Evolutionary conservation across 164 flowering plant species (phyloP).

Genomic region (Amborella trichopoda): DNA sequence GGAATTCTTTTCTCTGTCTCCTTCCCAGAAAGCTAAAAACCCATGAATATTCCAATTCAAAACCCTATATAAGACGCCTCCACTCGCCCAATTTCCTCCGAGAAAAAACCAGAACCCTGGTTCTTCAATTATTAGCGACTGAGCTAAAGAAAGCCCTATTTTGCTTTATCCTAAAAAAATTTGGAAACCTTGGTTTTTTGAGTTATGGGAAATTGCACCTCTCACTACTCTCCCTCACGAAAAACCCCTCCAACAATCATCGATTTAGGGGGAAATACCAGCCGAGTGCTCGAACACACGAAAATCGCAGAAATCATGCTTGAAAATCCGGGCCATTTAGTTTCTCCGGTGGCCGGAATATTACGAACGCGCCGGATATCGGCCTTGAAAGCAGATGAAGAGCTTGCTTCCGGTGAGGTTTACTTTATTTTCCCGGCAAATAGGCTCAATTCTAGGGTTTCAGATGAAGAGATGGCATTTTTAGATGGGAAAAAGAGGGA

Average conservation of each 20-base stretch:
- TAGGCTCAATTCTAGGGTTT: background rate
- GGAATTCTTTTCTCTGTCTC: no score
- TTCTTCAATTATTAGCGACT: no score
- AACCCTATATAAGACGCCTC: no score
- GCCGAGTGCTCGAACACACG: background rate
- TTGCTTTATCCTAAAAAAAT: no score
- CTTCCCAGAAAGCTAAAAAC: no score
- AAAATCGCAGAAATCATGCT: background rate
- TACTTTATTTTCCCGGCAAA: background rate
- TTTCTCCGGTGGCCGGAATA: background rate
- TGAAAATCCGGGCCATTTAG: background rate
- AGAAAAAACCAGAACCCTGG: no score
- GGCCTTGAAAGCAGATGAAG: background rate
- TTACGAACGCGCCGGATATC: background rate
- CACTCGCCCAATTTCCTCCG: no score
- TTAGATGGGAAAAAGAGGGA: no score
- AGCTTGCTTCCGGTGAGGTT: background rate
- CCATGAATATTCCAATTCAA: no score
- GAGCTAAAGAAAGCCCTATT: no score
- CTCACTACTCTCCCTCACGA: background rate
- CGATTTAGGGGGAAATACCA: background rate
- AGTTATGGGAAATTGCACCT: slow-evolving; percentile 1
- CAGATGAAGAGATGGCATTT: slow-evolving; percentile 1
- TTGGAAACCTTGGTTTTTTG: no score
- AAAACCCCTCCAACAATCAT: background rate